These are phyloP conservation scores for Diaporthe destruens DNA, from an alignment of 2,329 filamentous ascomycete genomes.

Conservation along the genomic window DNA sequence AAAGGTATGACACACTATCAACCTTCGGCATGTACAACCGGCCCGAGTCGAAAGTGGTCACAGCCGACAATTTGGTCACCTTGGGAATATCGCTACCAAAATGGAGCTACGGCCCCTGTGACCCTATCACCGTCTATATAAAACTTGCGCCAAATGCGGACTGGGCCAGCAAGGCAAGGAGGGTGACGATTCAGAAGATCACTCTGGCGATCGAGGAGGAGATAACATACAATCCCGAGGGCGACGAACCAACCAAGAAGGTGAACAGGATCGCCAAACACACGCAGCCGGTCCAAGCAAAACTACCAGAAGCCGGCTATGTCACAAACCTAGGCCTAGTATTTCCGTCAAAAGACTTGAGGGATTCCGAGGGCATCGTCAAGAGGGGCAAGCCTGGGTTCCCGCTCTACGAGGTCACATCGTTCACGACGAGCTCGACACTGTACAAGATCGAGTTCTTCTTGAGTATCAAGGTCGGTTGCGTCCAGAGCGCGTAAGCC, in stretches of 20 bases:
- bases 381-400: conserved; percentile 88
- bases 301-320: conserved; percentile 90
- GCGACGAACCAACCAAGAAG: conserved; percentile 93
- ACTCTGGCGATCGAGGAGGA: conserved; percentile 96
- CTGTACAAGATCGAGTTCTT: conserved; percentile 99
- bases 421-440: conserved; percentile 93
- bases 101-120: conserved; percentile 96
- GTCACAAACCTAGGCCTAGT: conserved; percentile 92
- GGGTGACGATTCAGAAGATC: conserved; percentile 93
- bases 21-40: conserved; percentile 99
- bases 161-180: conserved; percentile 89
- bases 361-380: conserved; percentile 89
- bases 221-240: conserved; percentile 98
- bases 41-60: conserved; percentile 87
- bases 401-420: conserved; percentile 87
- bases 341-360: conserved; percentile 89
- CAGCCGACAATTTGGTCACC: conserved; percentile 91
- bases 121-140: conserved; percentile 96
- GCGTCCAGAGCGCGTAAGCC: background rate
- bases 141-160: conserved; percentile 93
- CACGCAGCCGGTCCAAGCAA: conserved; percentile 83
- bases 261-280: conserved; percentile 88
- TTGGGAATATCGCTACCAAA: conserved; percentile 91
- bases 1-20: conserved; percentile 94
- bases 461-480: conserved; percentile 85